These are phyloP conservation scores for Trametes gibbosa DNA, from an alignment of 768 basidiomycete species.

Conservation along the genomic window DNA sequence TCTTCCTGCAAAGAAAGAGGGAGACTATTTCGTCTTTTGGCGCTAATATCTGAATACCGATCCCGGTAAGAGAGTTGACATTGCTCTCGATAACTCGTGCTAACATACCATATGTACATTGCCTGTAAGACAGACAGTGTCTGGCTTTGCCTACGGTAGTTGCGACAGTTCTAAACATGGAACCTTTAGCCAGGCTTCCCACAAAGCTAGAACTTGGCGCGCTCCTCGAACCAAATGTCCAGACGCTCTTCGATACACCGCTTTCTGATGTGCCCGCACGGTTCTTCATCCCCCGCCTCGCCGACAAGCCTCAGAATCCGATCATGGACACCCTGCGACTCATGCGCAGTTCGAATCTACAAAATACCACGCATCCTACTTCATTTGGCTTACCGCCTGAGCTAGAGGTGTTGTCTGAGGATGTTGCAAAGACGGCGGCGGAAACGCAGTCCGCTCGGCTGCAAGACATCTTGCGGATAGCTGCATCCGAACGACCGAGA, in stretches of 20 bases:
- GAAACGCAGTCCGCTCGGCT: neutral
- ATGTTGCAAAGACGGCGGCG: conserved; percentile 1
- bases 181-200: neutral
- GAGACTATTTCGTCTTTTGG: too few species aligned
- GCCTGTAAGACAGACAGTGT: too few species aligned
- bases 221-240: neutral
- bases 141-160: too few species aligned
- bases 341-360: neutral
- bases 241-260: neutral
- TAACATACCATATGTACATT: too few species aligned
- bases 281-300: conserved; percentile 65
- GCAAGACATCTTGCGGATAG: conserved; percentile 9
- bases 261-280: conserved; percentile 22
- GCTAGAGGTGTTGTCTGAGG: conserved; percentile 3
- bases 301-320: conserved; percentile 76
- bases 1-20: too few species aligned
- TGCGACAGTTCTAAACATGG: too few species aligned
- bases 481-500: neutral
- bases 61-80: too few species aligned
- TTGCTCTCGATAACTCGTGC: too few species aligned
- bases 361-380: neutral
- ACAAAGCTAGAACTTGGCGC: too few species aligned
- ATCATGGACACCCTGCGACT: conserved; percentile 58
- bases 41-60: too few species aligned
- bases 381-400: conserved; percentile 1